Evolutionary conservation across 2,329 filamentous ascomycete genomes (phyloP), one percentile per base, ranked within the genome.

Genomic region (Verticillium albo-atrum): DNA sequence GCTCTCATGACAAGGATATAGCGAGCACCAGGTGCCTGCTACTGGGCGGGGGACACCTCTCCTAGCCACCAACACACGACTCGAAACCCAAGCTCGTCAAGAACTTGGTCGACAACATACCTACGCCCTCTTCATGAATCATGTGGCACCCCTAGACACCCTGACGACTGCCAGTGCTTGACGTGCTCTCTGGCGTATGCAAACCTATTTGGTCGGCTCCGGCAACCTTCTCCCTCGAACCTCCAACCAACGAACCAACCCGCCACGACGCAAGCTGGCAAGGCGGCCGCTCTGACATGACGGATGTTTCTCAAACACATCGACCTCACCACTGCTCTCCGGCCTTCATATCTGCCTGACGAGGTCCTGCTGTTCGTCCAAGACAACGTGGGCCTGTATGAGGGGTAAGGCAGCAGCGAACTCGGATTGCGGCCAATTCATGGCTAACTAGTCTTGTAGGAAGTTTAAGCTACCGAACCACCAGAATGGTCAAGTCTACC

Each of bases 261-360:
- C 6, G 6, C n/a, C n/a, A 50, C 42, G 42, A 50, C n/a, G 42
- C 20, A 23, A 50, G 42, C 42, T 50, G 42, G 42, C 42, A 50
- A 50, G 20, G 42, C 42, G 42, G 42, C 42, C 42, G 42, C 42
- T 50, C 37, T 67, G 78, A 77, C 73, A 81, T 84, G 79, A 89
- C 91, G 90, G 82, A 98, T 98, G 94, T 97, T 96, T 85, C 83
- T 97, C 82, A 94, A 96, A 83, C 87, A 90, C 69, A 85, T 98
- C 74, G 94, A 99, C 78, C 86, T 99, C 70, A 99, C 95, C 60
- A 97, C 94, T 79, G 95, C 95, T 72, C 85, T 97, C 72, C 90
- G 95, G 82, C 95, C 95, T 69, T 90, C 89, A 62, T 89, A 97
- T 73, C 85, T 96, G 66, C 90, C 92, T 70, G 95, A 97, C 81